Evolutionary conservation across 208 protist genomes (phyloP).

Genomic region (Leishmania lainsoni): DNA sequence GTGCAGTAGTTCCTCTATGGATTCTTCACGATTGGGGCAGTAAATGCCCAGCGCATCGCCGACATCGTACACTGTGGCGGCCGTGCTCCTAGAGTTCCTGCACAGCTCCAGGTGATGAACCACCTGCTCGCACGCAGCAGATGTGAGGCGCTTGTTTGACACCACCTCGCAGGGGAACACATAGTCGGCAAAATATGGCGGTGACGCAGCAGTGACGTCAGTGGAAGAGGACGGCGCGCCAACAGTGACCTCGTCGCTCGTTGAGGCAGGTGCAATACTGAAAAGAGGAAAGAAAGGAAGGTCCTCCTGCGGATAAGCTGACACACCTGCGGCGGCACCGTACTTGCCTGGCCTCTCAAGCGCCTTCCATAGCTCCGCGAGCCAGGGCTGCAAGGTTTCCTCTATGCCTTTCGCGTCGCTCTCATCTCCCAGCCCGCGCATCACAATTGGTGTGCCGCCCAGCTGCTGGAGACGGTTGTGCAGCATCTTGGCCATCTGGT

Average conservation of each 20-base stretch:
- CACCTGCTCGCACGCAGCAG: slow-evolving; percentile 59
- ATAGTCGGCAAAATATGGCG: slow-evolving; percentile 19
- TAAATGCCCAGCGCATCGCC: slow-evolving; percentile 86
- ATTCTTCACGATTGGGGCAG: slow-evolving; percentile 49
- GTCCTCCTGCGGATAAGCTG: slow-evolving; percentile 20
- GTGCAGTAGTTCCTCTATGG: slow-evolving; percentile 62
- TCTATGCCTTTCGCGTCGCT: slow-evolving; percentile 85
- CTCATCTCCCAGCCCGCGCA: slow-evolving; percentile 90
- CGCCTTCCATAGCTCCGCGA: slow-evolving; percentile 61
- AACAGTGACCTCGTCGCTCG: background rate
- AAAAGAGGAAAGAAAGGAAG: slow-evolving; percentile 37
- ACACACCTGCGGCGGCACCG: background rate
- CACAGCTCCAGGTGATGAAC: slow-evolving; percentile 67
- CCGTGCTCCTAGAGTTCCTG: background rate
- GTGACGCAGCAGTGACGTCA: background rate
- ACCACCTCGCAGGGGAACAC: slow-evolving; percentile 50
- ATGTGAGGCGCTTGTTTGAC: slow-evolving; percentile 57
- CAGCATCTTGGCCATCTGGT: slow-evolving; percentile 93
- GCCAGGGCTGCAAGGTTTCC: slow-evolving; percentile 73
- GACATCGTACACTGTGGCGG: slow-evolving; percentile 46
- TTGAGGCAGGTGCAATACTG: background rate
- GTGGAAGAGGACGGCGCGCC: background rate
- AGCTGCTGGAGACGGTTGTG: slow-evolving; percentile 90
- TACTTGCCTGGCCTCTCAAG: slow-evolving; percentile 29
- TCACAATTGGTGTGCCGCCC: slow-evolving; percentile 65